phyloP scores from a whole-genome alignment of 192 early-diverging fungal species.

The Neocallimastix lanati region DNA sequence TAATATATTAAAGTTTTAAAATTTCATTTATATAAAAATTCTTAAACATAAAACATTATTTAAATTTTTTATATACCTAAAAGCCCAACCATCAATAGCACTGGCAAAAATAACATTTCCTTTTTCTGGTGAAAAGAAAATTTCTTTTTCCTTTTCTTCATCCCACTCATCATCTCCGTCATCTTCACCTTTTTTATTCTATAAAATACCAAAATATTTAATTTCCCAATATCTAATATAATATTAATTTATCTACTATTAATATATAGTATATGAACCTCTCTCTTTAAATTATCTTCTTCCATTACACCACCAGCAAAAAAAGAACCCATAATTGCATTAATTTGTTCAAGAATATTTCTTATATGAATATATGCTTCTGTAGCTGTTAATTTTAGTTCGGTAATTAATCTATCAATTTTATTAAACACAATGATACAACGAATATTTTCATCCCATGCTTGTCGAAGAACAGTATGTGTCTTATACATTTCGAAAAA shows the following conservation, averaged over 20 bases:
- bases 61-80: too few relatives aligned
- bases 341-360: slow-evolving; percentile 90
- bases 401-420: slow-evolving; percentile 86
- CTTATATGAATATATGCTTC: slow-evolving; percentile 88
- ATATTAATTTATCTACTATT: slow-evolving; percentile 5
- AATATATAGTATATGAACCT: slow-evolving; percentile 13
- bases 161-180: slow-evolving; percentile 49
- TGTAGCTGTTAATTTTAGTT: slow-evolving; percentile 72
- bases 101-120: slow-evolving; percentile 95
- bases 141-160: slow-evolving; percentile 80
- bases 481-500: slow-evolving; percentile 30
- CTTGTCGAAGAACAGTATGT: slow-evolving; percentile 84
- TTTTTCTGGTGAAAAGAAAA: slow-evolving; percentile 86
- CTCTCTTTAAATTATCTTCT: slow-evolving; percentile 42
- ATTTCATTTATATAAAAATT: too few relatives aligned
- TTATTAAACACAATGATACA: slow-evolving; percentile 96
- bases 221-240: too few relatives aligned
- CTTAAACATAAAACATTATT: too few relatives aligned
- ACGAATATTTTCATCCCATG: slow-evolving; percentile 75
- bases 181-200: slow-evolving; percentile 12
- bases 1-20: too few relatives aligned
- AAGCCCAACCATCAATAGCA: slow-evolving; percentile 97
- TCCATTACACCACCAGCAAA: slow-evolving; percentile 76
- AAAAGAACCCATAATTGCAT: slow-evolving; percentile 88
- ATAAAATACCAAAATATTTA: too few relatives aligned